Conservation (phyloP, 23 red algal species). For the Gracilaria gracilis region DNA sequence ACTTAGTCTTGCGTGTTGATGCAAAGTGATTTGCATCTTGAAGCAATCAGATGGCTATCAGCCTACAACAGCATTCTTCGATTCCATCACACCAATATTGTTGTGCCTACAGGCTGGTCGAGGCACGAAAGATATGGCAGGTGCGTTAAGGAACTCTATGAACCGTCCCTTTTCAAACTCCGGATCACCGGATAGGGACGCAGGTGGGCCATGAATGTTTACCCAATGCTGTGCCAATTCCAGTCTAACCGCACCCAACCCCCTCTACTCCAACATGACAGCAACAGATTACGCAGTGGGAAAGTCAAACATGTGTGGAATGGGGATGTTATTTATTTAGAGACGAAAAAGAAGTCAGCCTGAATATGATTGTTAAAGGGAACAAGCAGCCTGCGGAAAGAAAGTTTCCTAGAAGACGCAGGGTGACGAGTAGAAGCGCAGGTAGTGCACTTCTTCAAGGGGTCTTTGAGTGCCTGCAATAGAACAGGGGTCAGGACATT, state of each 20-base stretch:
- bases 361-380: constrained; percentile 47
- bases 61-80: neutral
- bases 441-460: neutral
- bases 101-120: constrained; percentile 43
- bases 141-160: neutral
- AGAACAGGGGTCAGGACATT: constrained; percentile 9
- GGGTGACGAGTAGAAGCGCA: constrained; percentile 11
- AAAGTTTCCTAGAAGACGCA: constrained; percentile 8
- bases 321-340: constrained; percentile 13
- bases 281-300: neutral
- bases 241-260: neutral
- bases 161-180: constrained; percentile 32
- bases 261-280: neutral
- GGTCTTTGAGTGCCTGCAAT: neutral
- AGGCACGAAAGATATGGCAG: constrained; percentile 22
- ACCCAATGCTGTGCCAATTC: constrained; percentile 24
- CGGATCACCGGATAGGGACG: constrained; percentile 10
- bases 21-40: constrained; percentile 1
- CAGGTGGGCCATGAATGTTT: constrained; percentile 11
- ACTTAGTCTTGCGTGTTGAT: neutral
- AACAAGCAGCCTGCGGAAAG: constrained; percentile 10
- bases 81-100: constrained; percentile 44
- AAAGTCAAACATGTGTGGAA: constrained; percentile 40
- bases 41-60: neutral
- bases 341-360: constrained; percentile 30